Percentiles rank a stretch among this genome's conserved stretches.
phyloP scores from a whole-genome alignment of 345 rosid species.

The Populus deltoides region DNA sequence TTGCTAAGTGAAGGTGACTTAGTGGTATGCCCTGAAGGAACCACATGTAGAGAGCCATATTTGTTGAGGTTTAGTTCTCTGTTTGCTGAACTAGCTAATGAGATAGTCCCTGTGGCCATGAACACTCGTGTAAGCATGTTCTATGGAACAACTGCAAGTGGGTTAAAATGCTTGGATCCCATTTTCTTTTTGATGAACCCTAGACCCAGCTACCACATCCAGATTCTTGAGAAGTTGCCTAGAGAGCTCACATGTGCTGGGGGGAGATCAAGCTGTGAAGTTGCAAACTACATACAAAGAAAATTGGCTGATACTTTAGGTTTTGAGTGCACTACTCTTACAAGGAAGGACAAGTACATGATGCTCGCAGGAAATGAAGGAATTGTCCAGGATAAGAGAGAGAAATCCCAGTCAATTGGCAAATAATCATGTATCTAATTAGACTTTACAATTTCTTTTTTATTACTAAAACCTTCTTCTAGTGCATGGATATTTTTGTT shows the following conservation, averaged over 20 bases:
- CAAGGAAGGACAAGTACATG: conserved; percentile 30
- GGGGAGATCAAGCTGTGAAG: conserved; percentile 21
- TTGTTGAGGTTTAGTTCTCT: conserved; percentile 82
- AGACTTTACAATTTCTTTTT: too few relatives aligned
- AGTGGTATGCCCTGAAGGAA: conserved; percentile 94
- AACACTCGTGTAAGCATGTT: conserved; percentile 23
- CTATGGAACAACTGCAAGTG: conserved; percentile 32
- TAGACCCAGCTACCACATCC: conserved; percentile 15
- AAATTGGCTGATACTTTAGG: conserved; percentile 22
- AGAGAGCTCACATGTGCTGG: conserved; percentile 23
- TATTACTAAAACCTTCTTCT: too few relatives aligned
- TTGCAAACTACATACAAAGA: conserved; percentile 26
- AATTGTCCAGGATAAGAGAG: conserved; percentile 2
- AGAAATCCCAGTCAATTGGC: not conserved
- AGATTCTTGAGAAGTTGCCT: conserved; percentile 25
- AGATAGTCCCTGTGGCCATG: conserved; percentile 42
- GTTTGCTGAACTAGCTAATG: conserved; percentile 80
- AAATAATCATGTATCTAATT: too few relatives aligned
- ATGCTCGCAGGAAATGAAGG: conserved; percentile 34
- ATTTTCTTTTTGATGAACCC: conserved; percentile 32
- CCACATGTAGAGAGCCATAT: conserved; percentile 92
- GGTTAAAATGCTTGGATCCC: conserved; percentile 29
- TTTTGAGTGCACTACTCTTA: conserved; percentile 25
- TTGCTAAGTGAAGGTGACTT: conserved; percentile 71
- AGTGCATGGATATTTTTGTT: too few relatives aligned